Evolutionary conservation across 177 flowering plant genomes (phyloP), one percentile per base, ranked within the genome.

Genomic region (Vitis hybrid): DNA sequence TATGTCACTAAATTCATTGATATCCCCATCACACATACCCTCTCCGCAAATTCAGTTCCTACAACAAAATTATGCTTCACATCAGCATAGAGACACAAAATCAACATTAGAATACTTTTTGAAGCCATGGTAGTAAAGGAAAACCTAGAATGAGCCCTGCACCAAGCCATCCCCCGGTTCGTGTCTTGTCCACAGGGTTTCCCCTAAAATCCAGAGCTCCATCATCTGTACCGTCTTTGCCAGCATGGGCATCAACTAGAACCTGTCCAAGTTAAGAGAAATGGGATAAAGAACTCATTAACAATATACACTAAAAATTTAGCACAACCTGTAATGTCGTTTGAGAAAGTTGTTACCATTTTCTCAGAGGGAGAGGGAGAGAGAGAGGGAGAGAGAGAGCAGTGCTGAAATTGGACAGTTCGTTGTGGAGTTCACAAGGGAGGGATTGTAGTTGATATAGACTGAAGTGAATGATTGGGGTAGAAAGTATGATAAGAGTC

Each of bases 1-100:
- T 94, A 94, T 0, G 98, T 94, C 72, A 94, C 97, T 48, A 94
- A 74, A 49, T 92, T 94, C 97, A 94, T 91, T 1, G 97, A 80
- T 49, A 94, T 89, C 1, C 98, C 98, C 83, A 87, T 84, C 50
- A 87, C 92, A 60, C 90, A 86, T 50, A 94, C 81, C 75, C 97
- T 91, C 76, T 94, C 97, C 0, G 97, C 85, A 2, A 94, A 87
- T 67, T 94, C 97, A n/a, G 85, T 78, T 52, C 92, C 98, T 94
- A 72, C 67, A 79, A 48, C 55, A 60, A 32, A 21, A 13, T 11
- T 48, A 6, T 40, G 40, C 6, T 46, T 11, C 48, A 27, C 4
- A 6, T 16, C 49, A 52, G 46, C 12, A n/a, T 65, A 51, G 40
- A 35, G 6, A 35, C 40, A 35, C 40, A 6, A 35, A 35, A 35